Percentiles rank a stretch among this genome's conserved stretches.
Evolutionary conservation across 1,284 basidiomycete genomes (phyloP).

Genomic region (Coniferiporia weirii): DNA sequence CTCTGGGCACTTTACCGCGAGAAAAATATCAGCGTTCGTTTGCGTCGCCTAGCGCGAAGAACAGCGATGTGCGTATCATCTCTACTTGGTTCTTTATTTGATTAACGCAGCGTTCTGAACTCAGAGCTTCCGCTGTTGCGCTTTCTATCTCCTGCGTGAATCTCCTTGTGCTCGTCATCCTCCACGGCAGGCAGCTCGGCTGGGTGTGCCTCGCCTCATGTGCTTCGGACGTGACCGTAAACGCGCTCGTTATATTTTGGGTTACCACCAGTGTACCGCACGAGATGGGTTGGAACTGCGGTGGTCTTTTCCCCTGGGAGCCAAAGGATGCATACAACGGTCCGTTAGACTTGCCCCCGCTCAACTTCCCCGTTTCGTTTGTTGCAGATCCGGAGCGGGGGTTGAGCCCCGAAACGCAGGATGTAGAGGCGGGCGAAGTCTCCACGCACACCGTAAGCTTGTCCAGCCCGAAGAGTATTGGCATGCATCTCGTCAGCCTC

Average conservation of each 20-base stretch:
- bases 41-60: constrained; percentile 35
- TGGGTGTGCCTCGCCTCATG: constrained; percentile 53
- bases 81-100: neutral
- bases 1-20: constrained; percentile 39
- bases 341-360: neutral
- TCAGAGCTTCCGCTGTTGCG: constrained; percentile 40
- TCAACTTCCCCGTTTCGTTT: constrained; percentile 5
- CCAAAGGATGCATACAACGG: neutral
- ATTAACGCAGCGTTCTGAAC: neutral
- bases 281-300: constrained; percentile 2
- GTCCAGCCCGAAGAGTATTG: no score
- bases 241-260: constrained; percentile 38
- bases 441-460: no score
- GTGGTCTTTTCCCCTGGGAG: neutral
- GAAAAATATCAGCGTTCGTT: constrained; percentile 29
- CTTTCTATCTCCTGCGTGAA: constrained; percentile 44
- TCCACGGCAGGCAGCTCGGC: constrained; percentile 45
- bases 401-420: neutral
- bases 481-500: no score
- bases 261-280: constrained; percentile 25
- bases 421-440: neutral
- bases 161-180: constrained; percentile 42
- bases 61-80: constrained; percentile 33
- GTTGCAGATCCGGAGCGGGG: constrained; percentile 1
- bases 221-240: constrained; percentile 41